Evolutionary conservation across 23 red algal genomes (phyloP), one percentile per base, ranked within the genome.

Genomic region (Gracilariopsis chorda): DNA sequence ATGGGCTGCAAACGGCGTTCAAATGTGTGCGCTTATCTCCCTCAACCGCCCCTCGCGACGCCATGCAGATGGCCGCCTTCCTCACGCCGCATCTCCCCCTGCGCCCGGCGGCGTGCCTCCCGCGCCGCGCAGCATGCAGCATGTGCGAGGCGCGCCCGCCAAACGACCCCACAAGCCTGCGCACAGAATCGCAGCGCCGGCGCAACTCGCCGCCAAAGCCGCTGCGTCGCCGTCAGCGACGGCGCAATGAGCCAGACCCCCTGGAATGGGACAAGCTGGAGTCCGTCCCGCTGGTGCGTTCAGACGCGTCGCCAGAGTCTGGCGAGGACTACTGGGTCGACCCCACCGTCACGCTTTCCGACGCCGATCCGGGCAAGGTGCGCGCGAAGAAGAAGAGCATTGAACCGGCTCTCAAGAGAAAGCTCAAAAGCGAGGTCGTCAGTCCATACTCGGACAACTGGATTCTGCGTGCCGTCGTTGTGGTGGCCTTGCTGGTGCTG

Each of bases 261-360:
- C 32, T 92, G 69, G 86, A 90, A 41, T 95, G 93, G 93, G 93
- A 95, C 17, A 74, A 61, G n/a, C 53, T 90, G 1, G 86, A 90
- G 71, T 76, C 61, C 12, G 72, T 87, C 65, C 93, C 93, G 37
- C 43, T 95, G 17, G 93, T 95, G n/a, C 53, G 86, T 1, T 30
- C 24, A 45, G 82, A 80, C 13, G 89, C 77, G 48, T 29, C 47
- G 3, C 77, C 61, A 61, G 91, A 86, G 40, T 84, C 79, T 16
- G 93, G 93, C n/a, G 84, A 95, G 80, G 84, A 95, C 34, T 90
- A 90, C 63, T 95, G 86, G 85, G 48, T 95, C 11, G 93, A 95
- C 32, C 46, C 63, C 25, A 39, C 64, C 23, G 48, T 34, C 23
- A 46, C 51, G 41, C 62, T 49, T 7, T 56, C 64, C 19, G 68